phyloP scores from a whole-genome alignment of 139 green algal genomes.

The Mesotaenium endlicherianum region DNA sequence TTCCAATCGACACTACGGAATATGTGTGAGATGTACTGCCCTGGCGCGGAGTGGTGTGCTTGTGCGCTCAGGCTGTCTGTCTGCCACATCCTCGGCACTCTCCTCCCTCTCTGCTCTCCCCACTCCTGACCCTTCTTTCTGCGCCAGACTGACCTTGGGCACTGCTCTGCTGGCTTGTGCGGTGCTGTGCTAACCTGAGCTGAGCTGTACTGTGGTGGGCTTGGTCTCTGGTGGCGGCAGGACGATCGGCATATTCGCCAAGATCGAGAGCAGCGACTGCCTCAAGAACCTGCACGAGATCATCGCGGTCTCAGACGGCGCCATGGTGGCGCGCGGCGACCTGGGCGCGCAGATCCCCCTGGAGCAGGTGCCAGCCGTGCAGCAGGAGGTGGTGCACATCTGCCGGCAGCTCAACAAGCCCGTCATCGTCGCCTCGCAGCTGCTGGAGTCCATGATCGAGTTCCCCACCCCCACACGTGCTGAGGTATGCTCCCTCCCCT shows the following conservation, averaged over 20 bases:
- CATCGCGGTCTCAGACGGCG: conserved; percentile 78
- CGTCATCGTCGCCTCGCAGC: conserved; percentile 66
- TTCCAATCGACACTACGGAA: too few species aligned
- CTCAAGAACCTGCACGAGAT: conserved; percentile 95
- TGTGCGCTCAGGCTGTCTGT: too few species aligned
- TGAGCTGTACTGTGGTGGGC: neutral
- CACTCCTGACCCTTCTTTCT: too few species aligned
- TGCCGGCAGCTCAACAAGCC: conserved; percentile 63
- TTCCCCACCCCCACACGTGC: conserved; percentile 67
- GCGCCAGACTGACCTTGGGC: too few species aligned
- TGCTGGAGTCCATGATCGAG: conserved; percentile 66
- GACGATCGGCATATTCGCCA: conserved; percentile 92
- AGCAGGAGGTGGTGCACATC: conserved; percentile 76
- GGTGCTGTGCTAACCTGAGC: neutral
- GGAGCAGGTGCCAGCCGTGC: conserved; percentile 80
- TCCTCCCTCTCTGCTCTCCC: too few species aligned
- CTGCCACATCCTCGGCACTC: too few species aligned
- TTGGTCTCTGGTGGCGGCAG: conserved; percentile 37
- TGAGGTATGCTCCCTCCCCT: conserved; percentile 60
- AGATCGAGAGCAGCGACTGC: conserved; percentile 97
- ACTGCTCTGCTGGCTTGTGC: neutral
- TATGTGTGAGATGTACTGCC: too few species aligned
- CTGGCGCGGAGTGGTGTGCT: too few species aligned
- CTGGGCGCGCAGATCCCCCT: conserved; percentile 99
- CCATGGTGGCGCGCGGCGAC: conserved; percentile 93